Percentiles rank a stretch among this genome's conserved stretches.
Evolutionary conservation across 805 yeast genomes (phyloP).

Genomic region (Osmozyma mogii): DNA sequence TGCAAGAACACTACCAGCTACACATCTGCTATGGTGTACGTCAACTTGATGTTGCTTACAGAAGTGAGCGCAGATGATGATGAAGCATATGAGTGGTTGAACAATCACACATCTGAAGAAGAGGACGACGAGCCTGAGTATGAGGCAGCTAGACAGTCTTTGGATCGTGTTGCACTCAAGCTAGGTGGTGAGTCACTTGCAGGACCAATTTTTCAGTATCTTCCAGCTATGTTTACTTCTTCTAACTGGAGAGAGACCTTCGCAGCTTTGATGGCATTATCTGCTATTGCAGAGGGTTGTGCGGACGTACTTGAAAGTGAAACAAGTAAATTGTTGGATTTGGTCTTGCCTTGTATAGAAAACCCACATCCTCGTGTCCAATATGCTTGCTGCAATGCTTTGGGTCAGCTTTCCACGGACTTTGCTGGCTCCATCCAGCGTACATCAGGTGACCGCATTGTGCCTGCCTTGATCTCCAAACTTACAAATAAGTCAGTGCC

Average conservation of each 20-base stretch:
- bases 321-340: conserved; percentile 71
- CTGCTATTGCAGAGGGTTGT: conserved; percentile 97
- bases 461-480: conserved; percentile 84
- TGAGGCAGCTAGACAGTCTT: conserved; percentile 89
- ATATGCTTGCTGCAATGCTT: conserved; percentile 92
- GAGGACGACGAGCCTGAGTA: conserved; percentile 77
- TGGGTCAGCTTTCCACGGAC: conserved; percentile 96
- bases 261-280: conserved; percentile 94
- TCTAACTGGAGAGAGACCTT: conserved; percentile 89
- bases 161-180: conserved; percentile 81
- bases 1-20: conserved; percentile 74
- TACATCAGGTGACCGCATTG: conserved; percentile 65
- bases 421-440: conserved; percentile 85
- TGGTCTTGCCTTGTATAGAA: conserved; percentile 76
- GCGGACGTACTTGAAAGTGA: conserved; percentile 78
- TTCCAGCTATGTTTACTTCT: conserved; percentile 77
- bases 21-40: conserved; percentile 61
- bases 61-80: conserved; percentile 88
- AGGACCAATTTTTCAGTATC: conserved; percentile 74
- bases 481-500: conserved; percentile 68
- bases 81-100: conserved; percentile 82
- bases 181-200: conserved; percentile 80
- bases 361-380: conserved; percentile 94
- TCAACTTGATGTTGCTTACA: conserved; percentile 77
- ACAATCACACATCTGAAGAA: conserved; percentile 66